A percentile compares a stretch with the other conserved stretches of the same genome.
phyloP scores from a whole-genome alignment of 1,284 basidiomycete species.

The Apiotrichum laibachii region DNA sequence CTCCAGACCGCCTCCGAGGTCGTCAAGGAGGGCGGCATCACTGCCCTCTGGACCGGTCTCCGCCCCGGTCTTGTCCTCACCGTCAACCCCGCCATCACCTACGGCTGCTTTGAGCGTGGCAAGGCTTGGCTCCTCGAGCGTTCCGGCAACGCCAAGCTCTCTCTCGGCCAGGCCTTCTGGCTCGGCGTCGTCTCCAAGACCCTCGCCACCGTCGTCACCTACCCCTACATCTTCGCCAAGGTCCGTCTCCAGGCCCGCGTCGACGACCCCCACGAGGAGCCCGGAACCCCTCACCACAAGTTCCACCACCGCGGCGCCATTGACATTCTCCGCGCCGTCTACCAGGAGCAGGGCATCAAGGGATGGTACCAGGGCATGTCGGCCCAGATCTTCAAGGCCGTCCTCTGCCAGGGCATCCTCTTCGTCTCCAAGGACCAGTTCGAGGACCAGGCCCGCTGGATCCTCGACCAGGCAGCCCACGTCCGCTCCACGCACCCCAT shows the following conservation, averaged over 20 bases:
- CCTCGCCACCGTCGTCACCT: slow-evolving; percentile 83
- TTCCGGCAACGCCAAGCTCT: slow-evolving; percentile 40
- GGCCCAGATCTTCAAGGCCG: slow-evolving; percentile 61
- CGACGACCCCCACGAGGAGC: slow-evolving; percentile 25
- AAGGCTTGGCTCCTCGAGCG: slow-evolving; percentile 56
- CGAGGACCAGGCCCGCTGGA: slow-evolving; percentile 47
- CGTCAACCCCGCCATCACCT: slow-evolving; percentile 97
- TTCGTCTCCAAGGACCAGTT: slow-evolving; percentile 53
- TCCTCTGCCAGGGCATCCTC: slow-evolving; percentile 57
- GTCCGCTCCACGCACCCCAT: slow-evolving; percentile 4
- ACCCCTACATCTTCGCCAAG: slow-evolving; percentile 63
- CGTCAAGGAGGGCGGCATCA: slow-evolving; percentile 83
- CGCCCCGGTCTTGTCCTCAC: slow-evolving; percentile 90
- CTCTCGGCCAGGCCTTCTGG: slow-evolving; percentile 74
- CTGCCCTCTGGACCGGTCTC: slow-evolving; percentile 91
- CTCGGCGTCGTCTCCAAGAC: slow-evolving; percentile 95
- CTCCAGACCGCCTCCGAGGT: slow-evolving; percentile 79
- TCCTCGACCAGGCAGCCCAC: slow-evolving; percentile 39
- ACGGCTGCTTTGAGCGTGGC: slow-evolving; percentile 89
- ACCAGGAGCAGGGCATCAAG: slow-evolving; percentile 67
- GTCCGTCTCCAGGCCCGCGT: slow-evolving; percentile 82
- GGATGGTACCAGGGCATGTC: slow-evolving; percentile 95
- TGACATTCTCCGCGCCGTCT: slow-evolving; percentile 65
- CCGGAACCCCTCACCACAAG: slow-evolving; percentile 10
- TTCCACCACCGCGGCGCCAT: slow-evolving; percentile 31